A percentile compares a stretch with the other conserved stretches of the same genome.
Evolutionary conservation across 1,139 yeast genomes (phyloP).

Genomic region (Debaryomyces singareniensis): DNA sequence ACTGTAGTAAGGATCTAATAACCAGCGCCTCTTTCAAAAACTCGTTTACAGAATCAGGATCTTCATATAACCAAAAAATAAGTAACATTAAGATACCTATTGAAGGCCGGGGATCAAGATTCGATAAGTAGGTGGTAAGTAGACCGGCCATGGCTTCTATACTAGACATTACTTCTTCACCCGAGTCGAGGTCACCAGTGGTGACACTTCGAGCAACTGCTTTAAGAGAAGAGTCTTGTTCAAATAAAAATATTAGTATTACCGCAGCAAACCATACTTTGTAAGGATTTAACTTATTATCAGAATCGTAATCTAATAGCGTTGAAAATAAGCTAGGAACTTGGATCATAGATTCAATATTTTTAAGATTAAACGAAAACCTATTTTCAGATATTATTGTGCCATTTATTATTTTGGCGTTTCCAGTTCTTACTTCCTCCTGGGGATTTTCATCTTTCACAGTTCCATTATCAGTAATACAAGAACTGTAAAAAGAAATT

Average conservation of each 20-base stretch:
- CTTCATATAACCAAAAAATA: constrained; percentile 74
- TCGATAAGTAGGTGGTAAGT: constrained; percentile 57
- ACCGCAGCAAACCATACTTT: constrained; percentile 80
- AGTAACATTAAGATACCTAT: constrained; percentile 75
- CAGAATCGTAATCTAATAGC: constrained; percentile 74
- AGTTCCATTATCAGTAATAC: constrained; percentile 12
- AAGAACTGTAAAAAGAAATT: constrained; percentile 36
- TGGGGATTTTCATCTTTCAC: constrained; percentile 7
- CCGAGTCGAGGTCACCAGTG: constrained; percentile 61
- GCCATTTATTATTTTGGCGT: too few relatives aligned
- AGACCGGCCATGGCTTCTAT: constrained; percentile 79
- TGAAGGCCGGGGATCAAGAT: constrained; percentile 68
- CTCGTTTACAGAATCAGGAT: constrained; percentile 67
- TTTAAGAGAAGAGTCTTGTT: constrained; percentile 48
- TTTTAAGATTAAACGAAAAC: not conserved
- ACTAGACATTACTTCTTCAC: constrained; percentile 70
- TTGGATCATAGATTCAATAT: constrained; percentile 1
- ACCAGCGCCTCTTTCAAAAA: constrained; percentile 65
- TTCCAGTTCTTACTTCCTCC: constrained; percentile 4
- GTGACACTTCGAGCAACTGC: constrained; percentile 47
- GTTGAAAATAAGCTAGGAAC: constrained; percentile 58
- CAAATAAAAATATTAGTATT: constrained; percentile 57
- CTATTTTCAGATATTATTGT: constrained; percentile 5
- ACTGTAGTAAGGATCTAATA: constrained; percentile 62
- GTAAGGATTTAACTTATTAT: constrained; percentile 74